Evolutionary conservation across 2,329 filamentous ascomycete genomes (phyloP).

Genomic region (Fusarium sp.): DNA sequence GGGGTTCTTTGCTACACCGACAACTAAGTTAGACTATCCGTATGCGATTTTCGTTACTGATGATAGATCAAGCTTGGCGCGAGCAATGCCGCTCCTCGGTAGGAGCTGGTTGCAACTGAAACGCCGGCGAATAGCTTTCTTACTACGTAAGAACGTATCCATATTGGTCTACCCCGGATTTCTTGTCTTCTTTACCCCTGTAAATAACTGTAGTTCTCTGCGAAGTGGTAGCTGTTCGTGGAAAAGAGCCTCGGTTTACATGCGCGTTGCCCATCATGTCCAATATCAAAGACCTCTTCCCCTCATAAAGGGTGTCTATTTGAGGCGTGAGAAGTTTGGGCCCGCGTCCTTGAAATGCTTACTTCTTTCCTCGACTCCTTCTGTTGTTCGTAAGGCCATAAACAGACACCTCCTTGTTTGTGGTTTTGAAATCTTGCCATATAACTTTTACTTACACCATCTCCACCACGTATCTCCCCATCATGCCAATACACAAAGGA

Average conservation of each 20-base stretch:
- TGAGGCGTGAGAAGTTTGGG: not conserved
- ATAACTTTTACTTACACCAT: conserved; percentile 10
- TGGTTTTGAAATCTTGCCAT: conserved; percentile 3
- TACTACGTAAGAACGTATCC: not conserved
- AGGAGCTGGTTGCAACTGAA: not conserved
- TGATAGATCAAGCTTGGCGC: conserved; percentile 13
- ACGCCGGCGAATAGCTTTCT: conserved; percentile 24
- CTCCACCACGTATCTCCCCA: conserved; percentile 8
- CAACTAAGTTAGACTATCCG: not conserved
- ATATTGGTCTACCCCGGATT: conserved; percentile 25
- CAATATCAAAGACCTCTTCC: conserved; percentile 8
- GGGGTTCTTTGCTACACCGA: conserved; percentile 21
- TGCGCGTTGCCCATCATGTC: conserved; percentile 13
- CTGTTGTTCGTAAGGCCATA: not conserved
- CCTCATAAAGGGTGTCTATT: conserved; percentile 3
- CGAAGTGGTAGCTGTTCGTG: conserved; percentile 39
- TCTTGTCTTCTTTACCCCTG: conserved; percentile 12
- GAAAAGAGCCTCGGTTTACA: conserved; percentile 26
- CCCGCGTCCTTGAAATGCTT: conserved; percentile 1
- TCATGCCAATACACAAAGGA: conserved; percentile 62
- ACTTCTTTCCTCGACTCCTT: not conserved
- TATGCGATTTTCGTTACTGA: conserved; percentile 11
- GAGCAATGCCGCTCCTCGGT: conserved; percentile 8
- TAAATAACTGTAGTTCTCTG: conserved; percentile 1
- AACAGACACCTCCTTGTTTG: not conserved